A percentile compares a stretch with the other conserved stretches of the same genome.
Evolutionary conservation across 441 rosid species (phyloP).

Genomic region (Erodium texanum): DNA sequence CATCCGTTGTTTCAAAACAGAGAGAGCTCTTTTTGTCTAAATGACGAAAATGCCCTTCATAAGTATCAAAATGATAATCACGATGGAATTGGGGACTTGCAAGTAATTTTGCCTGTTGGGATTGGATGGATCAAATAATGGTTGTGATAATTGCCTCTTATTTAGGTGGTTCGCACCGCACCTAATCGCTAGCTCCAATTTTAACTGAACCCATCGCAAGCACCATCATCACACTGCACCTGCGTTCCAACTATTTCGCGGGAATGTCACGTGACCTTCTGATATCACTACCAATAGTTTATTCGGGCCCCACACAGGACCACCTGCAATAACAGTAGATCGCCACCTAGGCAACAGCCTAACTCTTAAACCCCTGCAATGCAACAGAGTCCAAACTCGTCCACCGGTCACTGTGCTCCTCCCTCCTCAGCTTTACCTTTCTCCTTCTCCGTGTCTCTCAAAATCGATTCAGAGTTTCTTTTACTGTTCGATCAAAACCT

Average conservation of each 20-base stretch:
- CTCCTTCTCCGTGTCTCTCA: neutral
- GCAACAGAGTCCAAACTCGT: neutral
- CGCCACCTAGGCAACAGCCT: neutral
- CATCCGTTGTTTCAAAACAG: too few species aligned
- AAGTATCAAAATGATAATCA: too few species aligned
- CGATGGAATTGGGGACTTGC: too few species aligned
- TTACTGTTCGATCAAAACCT: neutral
- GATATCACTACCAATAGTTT: neutral
- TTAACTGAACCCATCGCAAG: neutral
- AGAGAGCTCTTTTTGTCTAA: too few species aligned
- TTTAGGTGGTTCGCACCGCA: neutral
- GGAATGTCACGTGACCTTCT: neutral
- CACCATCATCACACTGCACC: neutral
- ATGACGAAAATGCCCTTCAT: too few species aligned
- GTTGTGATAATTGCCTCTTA: neutral
- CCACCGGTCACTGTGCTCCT: neutral
- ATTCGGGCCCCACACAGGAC: neutral
- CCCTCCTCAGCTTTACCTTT: neutral
- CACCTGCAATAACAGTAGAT: neutral
- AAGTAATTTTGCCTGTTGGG: too few species aligned
- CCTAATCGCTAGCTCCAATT: neutral
- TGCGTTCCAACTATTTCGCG: neutral
- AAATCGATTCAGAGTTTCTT: neutral
- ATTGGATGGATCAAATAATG: neutral
- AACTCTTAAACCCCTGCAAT: neutral